These are phyloP conservation scores for Suhomyces guaymorum DNA, from an alignment of 1,139 yeast species.

Conservation along the genomic window DNA sequence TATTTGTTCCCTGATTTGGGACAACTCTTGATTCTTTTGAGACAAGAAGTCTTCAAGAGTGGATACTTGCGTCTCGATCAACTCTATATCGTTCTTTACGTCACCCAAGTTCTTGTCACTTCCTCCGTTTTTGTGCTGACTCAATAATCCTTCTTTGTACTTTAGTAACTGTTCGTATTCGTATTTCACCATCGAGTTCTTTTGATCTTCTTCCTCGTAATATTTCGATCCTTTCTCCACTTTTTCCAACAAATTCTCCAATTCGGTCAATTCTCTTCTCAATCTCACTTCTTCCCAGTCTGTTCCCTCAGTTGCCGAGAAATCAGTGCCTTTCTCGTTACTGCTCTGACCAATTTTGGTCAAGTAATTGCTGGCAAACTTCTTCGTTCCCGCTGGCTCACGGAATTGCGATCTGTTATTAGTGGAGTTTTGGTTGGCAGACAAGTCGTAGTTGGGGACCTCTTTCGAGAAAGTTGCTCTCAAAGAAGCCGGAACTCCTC, in stretches of 20 bases:
- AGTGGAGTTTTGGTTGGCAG: conserved; percentile 14
- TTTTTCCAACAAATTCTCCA: conserved; percentile 62
- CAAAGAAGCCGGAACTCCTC: conserved; percentile 91
- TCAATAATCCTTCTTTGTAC: conserved; percentile 45
- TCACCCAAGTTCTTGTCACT: conserved; percentile 35
- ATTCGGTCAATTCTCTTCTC: conserved; percentile 72
- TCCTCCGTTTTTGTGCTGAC: conserved; percentile 13
- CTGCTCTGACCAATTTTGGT: conserved; percentile 47
- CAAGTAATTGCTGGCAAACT: conserved; percentile 45
- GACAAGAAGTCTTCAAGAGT: conserved; percentile 59
- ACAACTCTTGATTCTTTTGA: conserved; percentile 53
- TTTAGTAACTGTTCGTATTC: conserved; percentile 82
- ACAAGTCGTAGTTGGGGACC: conserved; percentile 72
- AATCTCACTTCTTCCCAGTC: conserved; percentile 89
- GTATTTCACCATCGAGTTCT: conserved; percentile 49
- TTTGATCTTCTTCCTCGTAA: conserved; percentile 30
- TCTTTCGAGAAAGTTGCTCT: conserved; percentile 91
- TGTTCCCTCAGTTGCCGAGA: conserved; percentile 68
- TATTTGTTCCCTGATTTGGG: conserved; percentile 34
- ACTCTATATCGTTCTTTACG: conserved; percentile 58
- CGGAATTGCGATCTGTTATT: conserved; percentile 19
- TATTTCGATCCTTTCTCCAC: conserved; percentile 55
- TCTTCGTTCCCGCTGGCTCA: conserved; percentile 18
- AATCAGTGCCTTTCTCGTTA: conserved; percentile 68
- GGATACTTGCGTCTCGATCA: conserved; percentile 64